phyloP scores from a whole-genome alignment of 1,139 yeast genomes.

The Candida albicans region DNA sequence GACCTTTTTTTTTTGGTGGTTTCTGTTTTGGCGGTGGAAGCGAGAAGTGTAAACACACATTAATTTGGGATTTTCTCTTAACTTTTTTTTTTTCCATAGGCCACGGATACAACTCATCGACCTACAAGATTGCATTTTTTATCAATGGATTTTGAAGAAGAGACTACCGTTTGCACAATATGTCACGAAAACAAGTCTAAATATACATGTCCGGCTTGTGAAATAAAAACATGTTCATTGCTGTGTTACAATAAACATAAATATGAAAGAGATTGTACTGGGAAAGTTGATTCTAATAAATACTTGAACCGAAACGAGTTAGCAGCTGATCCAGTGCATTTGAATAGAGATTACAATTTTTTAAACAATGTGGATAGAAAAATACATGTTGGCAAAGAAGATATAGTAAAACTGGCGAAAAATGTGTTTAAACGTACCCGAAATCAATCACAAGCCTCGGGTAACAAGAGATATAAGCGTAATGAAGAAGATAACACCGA shows the following conservation, averaged over 20 bases:
- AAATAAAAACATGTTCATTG: conserved; percentile 63
- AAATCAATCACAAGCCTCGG: conserved; percentile 14
- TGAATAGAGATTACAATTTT: conserved; percentile 85
- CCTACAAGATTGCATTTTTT: not conserved
- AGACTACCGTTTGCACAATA: conserved; percentile 39
- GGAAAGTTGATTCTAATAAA: conserved; percentile 60
- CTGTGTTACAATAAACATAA: conserved; percentile 75
- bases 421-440: conserved; percentile 34
- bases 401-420: conserved; percentile 38
- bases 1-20: not conserved
- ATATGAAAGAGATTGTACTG: conserved; percentile 60
- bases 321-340: conserved; percentile 31
- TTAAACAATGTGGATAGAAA: conserved; percentile 60
- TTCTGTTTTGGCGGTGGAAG: not conserved
- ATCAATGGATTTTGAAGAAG: conserved; percentile 7
- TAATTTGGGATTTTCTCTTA: not conserved
- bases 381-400: conserved; percentile 52
- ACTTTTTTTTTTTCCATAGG: not conserved
- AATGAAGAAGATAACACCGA: conserved; percentile 21
- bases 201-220: conserved; percentile 88
- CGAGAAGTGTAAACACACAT: not conserved
- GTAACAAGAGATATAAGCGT: conserved; percentile 28
- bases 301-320: conserved; percentile 52
- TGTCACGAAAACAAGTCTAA: conserved; percentile 51
- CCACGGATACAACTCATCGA: not conserved